Evolutionary conservation across 805 yeast species (phyloP), one percentile per base, ranked within the genome.

Genomic region (Cyberlindnera americana): DNA sequence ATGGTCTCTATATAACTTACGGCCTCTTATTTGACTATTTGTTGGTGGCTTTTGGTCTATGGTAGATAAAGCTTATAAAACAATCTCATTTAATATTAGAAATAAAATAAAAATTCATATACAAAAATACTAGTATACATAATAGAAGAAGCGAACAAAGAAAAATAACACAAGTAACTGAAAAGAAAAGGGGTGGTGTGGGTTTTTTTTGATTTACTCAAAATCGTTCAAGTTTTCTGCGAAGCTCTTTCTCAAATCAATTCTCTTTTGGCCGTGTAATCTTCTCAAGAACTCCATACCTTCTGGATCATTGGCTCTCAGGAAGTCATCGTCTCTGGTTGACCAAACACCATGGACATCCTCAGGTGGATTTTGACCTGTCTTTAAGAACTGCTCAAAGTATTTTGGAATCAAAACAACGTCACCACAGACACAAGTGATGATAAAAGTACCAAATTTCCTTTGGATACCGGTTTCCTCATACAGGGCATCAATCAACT

Each of bases 21-120:
- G 93, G 91, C 8, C 72, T 85, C 50, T 57, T 81, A 32, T 46
- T 81, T 33, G 95, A 85, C 58, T 84, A 83, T 54, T 38, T 81
- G 19, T 59, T 81, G 44, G 67, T 67, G 47, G 43, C 72, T 12
- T 52, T 65, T 19, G 82, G 82, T 0, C 61, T 65, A 42, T 53
- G 74, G 35, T 72, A 54, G n/a, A n/a, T n/a, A n/a, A n/a, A n/a
- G n/a, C n/a, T n/a, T n/a, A n/a, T n/a, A n/a, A n/a, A n/a, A n/a
- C n/a, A n/a, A n/a, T n/a, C n/a, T n/a, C n/a, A n/a, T n/a, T n/a
- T n/a, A n/a, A n/a, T n/a, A n/a, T 54, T 24, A 8, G 3, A 21
- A 21, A 21, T 7, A 25, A 13, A 25, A 25, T 25, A 13, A 13
- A 7, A 12, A 12, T 8, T 25, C 6, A 12, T n/a, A 13, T 8